Evolutionary conservation across 2,329 filamentous ascomycete genomes (phyloP), one percentile per base, ranked within the genome.

Genomic region (Thelonectria blattea): DNA sequence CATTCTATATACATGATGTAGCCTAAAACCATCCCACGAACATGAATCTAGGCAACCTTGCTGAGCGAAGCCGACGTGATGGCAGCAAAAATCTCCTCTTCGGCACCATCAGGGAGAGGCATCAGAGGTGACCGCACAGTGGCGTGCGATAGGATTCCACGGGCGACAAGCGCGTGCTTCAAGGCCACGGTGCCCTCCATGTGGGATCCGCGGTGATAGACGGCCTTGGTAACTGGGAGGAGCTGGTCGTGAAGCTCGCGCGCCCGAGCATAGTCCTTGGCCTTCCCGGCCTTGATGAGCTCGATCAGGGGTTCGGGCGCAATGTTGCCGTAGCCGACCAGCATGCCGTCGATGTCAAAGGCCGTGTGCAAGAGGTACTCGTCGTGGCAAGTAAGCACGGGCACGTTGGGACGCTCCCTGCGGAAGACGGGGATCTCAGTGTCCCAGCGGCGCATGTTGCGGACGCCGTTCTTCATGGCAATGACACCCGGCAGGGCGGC

Each of bases 391-490:
- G 80, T 81, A 5, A 84, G 72, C 15, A 83, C 79, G 51, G 82
- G 81, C 2, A 84, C 73, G 2, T 81, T 77, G 0, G 81, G 81
- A 5, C 81, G 77, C 65, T 82, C 73, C 24, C 70, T 69, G 50
- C 80, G 78, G 71, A 84, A 83, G 24, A 84, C 75, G 15, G 81
- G 82, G 60, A 84, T 84, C 69, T 84, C 82, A 0, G 80, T 82
- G 52, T 84, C 82, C 82, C 82, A 84, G 17, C 82, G 79, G n/a
- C 80, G 77, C 82, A 84, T 84, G 70, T 84, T 83, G 54, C 82
- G 78, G 10, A 84, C 82, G 18, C 82, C 82, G 62, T 84, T 84
- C 76, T 84, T 84, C 81, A 84, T 84, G 15, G 82, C 82, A 47
- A 84, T 82, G 6, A 83, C 80, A 27, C 82, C 81, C 1, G 81